phyloP scores from a whole-genome alignment of 2,329 filamentous ascomycete genomes.

The Trichoderma sp. region DNA sequence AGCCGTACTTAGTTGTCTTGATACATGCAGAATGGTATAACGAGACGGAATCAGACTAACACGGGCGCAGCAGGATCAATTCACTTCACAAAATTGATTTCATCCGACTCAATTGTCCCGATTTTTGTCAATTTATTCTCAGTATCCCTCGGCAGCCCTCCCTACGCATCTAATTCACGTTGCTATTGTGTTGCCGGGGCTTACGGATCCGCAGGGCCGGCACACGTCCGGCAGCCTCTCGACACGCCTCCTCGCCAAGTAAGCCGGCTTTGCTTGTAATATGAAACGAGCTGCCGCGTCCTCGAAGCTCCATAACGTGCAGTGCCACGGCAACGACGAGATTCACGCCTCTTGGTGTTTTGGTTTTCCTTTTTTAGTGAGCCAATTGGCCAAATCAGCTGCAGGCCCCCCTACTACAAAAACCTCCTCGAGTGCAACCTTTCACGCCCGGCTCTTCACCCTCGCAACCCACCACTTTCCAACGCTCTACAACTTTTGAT shows the following conservation, averaged over 20 bases:
- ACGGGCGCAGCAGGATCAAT: background rate
- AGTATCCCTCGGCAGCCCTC: background rate
- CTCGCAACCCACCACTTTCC: background rate
- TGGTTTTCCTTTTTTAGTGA: background rate
- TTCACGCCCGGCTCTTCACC: background rate
- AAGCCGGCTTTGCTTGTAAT: background rate
- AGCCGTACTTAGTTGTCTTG: background rate
- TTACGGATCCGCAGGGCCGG: constrained; percentile 1
- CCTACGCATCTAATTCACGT: background rate
- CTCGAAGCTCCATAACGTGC: background rate
- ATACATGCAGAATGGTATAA: background rate
- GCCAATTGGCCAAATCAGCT: background rate
- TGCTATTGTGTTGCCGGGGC: background rate
- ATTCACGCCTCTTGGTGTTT: background rate
- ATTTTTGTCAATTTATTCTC: background rate
- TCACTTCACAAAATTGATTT: background rate
- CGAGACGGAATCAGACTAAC: background rate
- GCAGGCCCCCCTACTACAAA: background rate
- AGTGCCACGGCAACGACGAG: background rate
- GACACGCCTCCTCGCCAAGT: background rate
- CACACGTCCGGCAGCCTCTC: background rate
- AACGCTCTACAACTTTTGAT: background rate
- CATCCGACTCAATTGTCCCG: background rate
- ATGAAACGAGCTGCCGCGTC: background rate
- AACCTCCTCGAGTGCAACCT: background rate